Evolutionary conservation across 495 filamentous ascomycete genomes (phyloP).

Genomic region (Chaetomium cochliodes): DNA sequence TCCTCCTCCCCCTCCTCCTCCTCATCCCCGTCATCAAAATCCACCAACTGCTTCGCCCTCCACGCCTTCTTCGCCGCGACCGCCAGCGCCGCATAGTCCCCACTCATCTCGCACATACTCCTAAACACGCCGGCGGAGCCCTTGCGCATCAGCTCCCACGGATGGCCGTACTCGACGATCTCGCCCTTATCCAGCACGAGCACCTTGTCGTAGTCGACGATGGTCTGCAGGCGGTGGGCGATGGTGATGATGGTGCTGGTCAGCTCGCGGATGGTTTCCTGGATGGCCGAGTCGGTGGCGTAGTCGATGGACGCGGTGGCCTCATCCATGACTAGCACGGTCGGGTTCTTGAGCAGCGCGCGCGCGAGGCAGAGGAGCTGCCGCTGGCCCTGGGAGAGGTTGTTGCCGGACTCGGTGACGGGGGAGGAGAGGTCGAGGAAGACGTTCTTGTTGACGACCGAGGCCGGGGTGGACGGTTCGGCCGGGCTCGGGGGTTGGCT

Average conservation of each 20-base stretch:
- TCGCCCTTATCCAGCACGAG: slow-evolving; percentile 86
- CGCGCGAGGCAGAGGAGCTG: slow-evolving; percentile 95
- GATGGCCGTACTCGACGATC: slow-evolving; percentile 86
- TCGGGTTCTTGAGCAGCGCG: slow-evolving; percentile 86
- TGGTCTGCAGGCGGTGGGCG: slow-evolving; percentile 94
- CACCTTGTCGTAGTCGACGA: slow-evolving; percentile 98
- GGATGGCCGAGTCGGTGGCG: slow-evolving; percentile 91
- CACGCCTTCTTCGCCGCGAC: slow-evolving; percentile 71
- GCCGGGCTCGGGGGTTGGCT: slow-evolving; percentile 18
- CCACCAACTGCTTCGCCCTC: slow-evolving; percentile 45
- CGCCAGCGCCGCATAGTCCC: slow-evolving; percentile 70
- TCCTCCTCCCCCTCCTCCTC: slow-evolving; percentile 6
- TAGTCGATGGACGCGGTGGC: slow-evolving; percentile 98
- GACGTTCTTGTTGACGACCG: slow-evolving; percentile 80
- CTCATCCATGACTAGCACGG: slow-evolving; percentile 97
- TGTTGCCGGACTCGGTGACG: slow-evolving; percentile 88
- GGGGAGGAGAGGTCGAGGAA: slow-evolving; percentile 84
- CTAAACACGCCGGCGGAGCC: slow-evolving; percentile 63
- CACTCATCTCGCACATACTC: slow-evolving; percentile 94
- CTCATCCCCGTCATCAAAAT: slow-evolving; percentile 35
- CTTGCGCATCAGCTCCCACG: slow-evolving; percentile 70
- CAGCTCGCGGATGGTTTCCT: slow-evolving; percentile 88
- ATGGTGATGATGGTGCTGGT: slow-evolving; percentile 95
- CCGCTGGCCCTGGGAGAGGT: slow-evolving; percentile 94
- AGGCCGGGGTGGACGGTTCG: slow-evolving; percentile 34